A percentile compares a stretch with the other conserved stretches of the same genome.
phyloP scores from a whole-genome alignment of 495 filamentous ascomycete genomes.

The Platismatia glauca region DNA sequence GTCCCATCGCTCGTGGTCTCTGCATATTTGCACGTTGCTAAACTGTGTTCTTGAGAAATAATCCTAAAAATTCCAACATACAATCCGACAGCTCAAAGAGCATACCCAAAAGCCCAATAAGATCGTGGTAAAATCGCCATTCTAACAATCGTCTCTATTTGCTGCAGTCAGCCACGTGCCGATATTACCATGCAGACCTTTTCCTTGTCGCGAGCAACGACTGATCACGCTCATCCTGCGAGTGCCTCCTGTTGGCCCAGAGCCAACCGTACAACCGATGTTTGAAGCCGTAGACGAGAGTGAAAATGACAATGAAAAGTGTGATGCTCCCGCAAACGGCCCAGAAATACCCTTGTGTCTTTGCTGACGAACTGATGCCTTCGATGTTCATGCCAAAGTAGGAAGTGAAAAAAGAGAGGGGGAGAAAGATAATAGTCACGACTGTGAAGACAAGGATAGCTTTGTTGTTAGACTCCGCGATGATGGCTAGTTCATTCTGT shows the following conservation, averaged over 20 bases:
- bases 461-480: slow-evolving; percentile 6
- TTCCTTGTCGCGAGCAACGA: too few relatives aligned
- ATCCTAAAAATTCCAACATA: too few relatives aligned
- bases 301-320: not conserved
- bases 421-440: slow-evolving; percentile 58
- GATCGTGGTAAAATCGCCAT: too few relatives aligned
- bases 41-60: too few relatives aligned
- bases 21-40: too few relatives aligned
- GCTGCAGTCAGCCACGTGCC: too few relatives aligned
- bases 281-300: not conserved
- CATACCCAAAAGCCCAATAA: too few relatives aligned
- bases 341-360: slow-evolving; percentile 3
- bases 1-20: too few relatives aligned
- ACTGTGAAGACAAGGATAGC: slow-evolving; percentile 65
- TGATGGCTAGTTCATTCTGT: slow-evolving; percentile 6
- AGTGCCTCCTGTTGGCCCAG: not conserved
- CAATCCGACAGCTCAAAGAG: too few relatives aligned
- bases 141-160: too few relatives aligned
- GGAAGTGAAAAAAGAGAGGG: slow-evolving; percentile 48
- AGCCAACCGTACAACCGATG: not conserved
- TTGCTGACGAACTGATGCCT: not conserved
- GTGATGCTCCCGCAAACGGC: not conserved
- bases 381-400: slow-evolving; percentile 4
- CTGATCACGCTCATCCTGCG: too few relatives aligned
- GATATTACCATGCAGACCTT: too few relatives aligned